These are phyloP conservation scores for Vigna reflexopilosa DNA, from an alignment of 306 rosid species.

Conservation along the genomic window DNA sequence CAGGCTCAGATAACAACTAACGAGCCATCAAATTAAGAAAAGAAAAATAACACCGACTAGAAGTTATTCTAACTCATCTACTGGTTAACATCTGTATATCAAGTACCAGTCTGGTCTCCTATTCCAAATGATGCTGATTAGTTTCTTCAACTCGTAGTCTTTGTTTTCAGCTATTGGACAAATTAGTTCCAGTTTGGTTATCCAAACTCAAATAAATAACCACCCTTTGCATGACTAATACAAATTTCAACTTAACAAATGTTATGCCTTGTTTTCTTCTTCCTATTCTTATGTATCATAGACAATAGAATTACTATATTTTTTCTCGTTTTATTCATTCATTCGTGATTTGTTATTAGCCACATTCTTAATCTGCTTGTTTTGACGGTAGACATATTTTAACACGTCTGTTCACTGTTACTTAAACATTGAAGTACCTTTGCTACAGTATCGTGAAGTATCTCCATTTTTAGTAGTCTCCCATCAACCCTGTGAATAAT, in stretches of 20 bases:
- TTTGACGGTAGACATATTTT: slow-evolving; percentile 22
- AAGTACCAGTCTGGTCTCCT: neutral
- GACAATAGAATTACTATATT: neutral
- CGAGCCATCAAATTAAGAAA: neutral
- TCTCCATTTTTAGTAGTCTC: neutral
- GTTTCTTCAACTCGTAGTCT: neutral
- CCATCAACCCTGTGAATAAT: neutral
- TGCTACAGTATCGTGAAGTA: neutral
- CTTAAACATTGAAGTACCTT: neutral
- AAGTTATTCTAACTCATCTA: slow-evolving; percentile 8
- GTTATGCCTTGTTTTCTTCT: neutral
- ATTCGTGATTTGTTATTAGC: slow-evolving; percentile 32
- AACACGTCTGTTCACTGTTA: neutral
- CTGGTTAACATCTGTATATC: neutral
- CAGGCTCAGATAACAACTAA: neutral
- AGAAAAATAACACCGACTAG: neutral
- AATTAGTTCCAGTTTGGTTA: neutral
- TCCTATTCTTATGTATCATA: neutral
- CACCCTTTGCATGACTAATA: neutral
- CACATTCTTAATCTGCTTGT: neutral
- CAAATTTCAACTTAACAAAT: neutral
- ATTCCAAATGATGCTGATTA: neutral
- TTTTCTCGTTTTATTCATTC: neutral
- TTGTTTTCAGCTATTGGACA: neutral
- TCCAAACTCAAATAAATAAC: neutral